These are phyloP conservation scores for Aspergillus arachidicola DNA, from an alignment of 2,329 filamentous ascomycete species.

Conservation along the genomic window DNA sequence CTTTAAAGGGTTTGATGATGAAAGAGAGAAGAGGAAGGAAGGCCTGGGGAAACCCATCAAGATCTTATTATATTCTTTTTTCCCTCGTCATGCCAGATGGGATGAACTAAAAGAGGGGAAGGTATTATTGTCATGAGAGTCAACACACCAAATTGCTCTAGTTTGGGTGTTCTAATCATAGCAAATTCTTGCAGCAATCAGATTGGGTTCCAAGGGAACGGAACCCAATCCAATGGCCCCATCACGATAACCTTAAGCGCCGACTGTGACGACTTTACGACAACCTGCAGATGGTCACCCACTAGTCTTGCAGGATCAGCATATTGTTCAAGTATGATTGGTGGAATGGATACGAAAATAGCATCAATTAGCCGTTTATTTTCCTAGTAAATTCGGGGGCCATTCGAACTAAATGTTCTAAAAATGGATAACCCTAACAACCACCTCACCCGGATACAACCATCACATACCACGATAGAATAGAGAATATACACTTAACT, in stretches of 20 bases:
- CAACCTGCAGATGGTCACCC: neutral
- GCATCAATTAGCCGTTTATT: neutral
- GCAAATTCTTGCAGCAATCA: constrained; percentile 8
- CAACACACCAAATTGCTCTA: neutral
- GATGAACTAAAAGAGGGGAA: constrained; percentile 12
- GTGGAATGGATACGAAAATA: constrained; percentile 3
- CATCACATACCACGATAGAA: neutral
- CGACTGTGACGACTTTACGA: constrained; percentile 2
- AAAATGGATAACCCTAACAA: neutral
- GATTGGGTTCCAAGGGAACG: constrained; percentile 4
- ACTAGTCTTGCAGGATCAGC: neutral
- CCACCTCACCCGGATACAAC: neutral
- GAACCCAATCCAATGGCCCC: constrained; percentile 14
- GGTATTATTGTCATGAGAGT: neutral
- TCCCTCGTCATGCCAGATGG: neutral
- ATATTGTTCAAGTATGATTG: neutral
- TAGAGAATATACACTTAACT: neutral
- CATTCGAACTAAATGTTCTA: neutral
- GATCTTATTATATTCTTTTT: neutral
- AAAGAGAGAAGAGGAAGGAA: neutral
- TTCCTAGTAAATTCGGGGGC: neutral
- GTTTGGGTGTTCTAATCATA: constrained; percentile 20
- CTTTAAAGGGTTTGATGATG: neutral
- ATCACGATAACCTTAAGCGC: constrained; percentile 22
- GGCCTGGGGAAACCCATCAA: neutral